A percentile compares a stretch with the other conserved stretches of the same genome.
phyloP scores from a whole-genome alignment of 2,329 filamentous ascomycete species.

The Phyllosticta citribraziliensis region DNA sequence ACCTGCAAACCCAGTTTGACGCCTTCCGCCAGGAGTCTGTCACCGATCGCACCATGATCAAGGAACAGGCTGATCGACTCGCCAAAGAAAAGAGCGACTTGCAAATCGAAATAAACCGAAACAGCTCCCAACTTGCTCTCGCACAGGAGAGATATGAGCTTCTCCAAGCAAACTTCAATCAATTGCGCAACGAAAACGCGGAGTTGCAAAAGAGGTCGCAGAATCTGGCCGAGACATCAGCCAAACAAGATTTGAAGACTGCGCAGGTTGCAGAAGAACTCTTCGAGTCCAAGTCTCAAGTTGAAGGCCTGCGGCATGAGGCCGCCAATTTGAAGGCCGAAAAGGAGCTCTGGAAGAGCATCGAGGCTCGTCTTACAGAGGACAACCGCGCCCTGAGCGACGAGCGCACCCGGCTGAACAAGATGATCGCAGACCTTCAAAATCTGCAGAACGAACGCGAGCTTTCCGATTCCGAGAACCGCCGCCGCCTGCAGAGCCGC shows the following conservation, averaged over 20 bases:
- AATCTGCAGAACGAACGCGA: constrained; percentile 88
- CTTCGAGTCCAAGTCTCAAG: constrained; percentile 69
- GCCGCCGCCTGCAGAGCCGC: constrained; percentile 67
- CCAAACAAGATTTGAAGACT: constrained; percentile 80
- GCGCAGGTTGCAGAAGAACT: constrained; percentile 91
- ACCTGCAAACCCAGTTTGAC: constrained; percentile 84
- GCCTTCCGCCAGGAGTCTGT: constrained; percentile 77
- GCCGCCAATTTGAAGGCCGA: constrained; percentile 89
- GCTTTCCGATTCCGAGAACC: constrained; percentile 68
- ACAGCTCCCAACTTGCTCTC: constrained; percentile 71
- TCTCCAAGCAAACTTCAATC: constrained; percentile 76
- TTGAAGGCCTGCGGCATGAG: constrained; percentile 83
- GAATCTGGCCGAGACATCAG: constrained; percentile 67
- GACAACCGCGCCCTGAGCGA: constrained; percentile 79
- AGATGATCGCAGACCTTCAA: constrained; percentile 73
- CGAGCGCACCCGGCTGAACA: constrained; percentile 76
- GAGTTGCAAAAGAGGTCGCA: constrained; percentile 80
- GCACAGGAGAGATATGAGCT: constrained; percentile 80
- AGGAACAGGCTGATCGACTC: constrained; percentile 73
- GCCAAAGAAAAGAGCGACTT: constrained; percentile 73
- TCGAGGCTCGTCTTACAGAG: constrained; percentile 77
- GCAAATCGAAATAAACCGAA: constrained; percentile 70
- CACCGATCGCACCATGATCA: constrained; percentile 70
- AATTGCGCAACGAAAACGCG: constrained; percentile 73
- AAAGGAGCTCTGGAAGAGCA: constrained; percentile 88